phyloP scores from a whole-genome alignment of 495 filamentous ascomycete species.

The Neurospora intermedia region DNA sequence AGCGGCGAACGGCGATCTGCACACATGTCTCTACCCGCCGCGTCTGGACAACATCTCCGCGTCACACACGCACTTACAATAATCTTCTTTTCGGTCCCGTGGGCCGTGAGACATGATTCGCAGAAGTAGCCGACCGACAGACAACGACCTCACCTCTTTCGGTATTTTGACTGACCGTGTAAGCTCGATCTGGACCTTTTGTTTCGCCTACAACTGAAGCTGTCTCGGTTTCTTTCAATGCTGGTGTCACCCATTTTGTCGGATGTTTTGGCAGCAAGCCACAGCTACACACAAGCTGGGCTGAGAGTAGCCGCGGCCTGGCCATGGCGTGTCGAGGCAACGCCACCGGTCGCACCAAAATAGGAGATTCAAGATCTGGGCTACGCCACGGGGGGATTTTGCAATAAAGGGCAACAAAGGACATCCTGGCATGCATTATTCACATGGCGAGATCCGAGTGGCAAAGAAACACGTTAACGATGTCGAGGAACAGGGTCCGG shows the following conservation, averaged over 20 bases:
- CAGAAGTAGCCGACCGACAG: not conserved
- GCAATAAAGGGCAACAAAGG: not conserved
- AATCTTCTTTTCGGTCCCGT: not conserved
- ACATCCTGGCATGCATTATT: not conserved
- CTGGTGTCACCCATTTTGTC: not conserved
- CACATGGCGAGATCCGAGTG: not conserved
- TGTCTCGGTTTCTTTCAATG: not conserved
- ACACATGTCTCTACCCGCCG: not conserved
- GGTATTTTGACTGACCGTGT: not conserved
- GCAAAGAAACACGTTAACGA: not conserved
- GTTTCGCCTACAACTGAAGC: not conserved
- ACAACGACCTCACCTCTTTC: not conserved
- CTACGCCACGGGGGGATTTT: not conserved
- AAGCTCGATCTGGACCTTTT: not conserved
- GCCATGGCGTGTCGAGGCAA: not conserved
- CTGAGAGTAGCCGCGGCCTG: not conserved
- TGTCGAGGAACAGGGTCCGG: not conserved
- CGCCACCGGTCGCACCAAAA: not conserved
- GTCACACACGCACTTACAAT: not conserved
- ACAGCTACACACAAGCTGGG: not conserved
- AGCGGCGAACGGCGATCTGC: not conserved
- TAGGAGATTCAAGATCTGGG: not conserved
- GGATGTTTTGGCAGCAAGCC: not conserved
- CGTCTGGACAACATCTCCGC: not conserved
- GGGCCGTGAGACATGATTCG: not conserved